A percentile compares a stretch with the other conserved stretches of the same genome.
These are phyloP conservation scores for Gleditsia sinensis DNA, from an alignment of 306 rosid genomes.

Conservation along the genomic window DNA sequence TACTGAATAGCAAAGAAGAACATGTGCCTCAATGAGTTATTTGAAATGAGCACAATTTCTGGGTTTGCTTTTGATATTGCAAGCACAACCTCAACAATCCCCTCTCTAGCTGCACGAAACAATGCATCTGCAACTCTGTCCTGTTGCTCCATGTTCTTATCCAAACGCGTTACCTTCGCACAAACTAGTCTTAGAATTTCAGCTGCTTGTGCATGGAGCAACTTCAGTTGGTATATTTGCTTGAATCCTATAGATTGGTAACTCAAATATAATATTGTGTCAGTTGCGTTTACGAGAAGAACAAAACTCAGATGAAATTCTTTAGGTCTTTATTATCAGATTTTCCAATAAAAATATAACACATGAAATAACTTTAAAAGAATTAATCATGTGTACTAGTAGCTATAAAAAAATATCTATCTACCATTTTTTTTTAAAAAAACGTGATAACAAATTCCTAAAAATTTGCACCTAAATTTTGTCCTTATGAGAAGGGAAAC, in stretches of 20 bases:
- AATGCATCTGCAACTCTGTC: background rate
- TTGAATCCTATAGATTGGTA: background rate
- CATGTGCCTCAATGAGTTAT: accelerated
- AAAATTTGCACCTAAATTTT: no score
- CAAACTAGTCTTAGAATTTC: slow-evolving; percentile 2
- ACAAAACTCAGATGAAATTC: no score
- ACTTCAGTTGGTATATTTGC: background rate
- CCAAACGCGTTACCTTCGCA: background rate
- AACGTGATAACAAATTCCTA: no score
- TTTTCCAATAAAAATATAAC: no score
- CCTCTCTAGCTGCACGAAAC: background rate
- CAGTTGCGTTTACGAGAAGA: no score
- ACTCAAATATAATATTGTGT: no score
- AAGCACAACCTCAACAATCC: background rate
- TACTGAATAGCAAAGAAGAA: background rate
- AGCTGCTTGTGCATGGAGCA: background rate
- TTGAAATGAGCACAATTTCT: background rate
- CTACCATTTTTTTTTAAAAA: no score
- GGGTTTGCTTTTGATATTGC: background rate
- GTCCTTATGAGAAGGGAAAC: no score
- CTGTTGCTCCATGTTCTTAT: background rate
- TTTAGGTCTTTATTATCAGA: no score
- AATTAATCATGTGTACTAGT: no score
- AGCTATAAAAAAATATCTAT: no score
- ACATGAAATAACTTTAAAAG: no score